Conservation (phyloP, 1,284 basidiomycete species). For the Moniliophthora roreri region DNA sequence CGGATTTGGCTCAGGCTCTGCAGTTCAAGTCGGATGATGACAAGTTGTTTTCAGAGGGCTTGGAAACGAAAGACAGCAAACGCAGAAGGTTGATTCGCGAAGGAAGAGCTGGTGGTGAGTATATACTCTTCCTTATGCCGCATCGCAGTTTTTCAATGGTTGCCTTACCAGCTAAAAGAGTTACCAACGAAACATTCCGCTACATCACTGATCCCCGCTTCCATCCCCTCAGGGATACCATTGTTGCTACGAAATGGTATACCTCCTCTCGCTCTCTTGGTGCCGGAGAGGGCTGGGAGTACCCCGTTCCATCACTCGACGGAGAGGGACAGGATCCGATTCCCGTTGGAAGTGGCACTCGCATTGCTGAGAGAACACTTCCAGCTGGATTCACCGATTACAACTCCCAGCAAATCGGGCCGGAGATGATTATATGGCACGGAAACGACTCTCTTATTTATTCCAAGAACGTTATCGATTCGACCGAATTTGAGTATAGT, state of each 20-base stretch:
- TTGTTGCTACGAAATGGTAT: constrained; percentile 76
- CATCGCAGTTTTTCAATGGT: not conserved
- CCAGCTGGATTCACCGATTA: constrained; percentile 66
- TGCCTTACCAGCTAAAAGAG: constrained; percentile 46
- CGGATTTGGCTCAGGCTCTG: constrained; percentile 35
- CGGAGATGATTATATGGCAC: constrained; percentile 67
- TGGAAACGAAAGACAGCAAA: constrained; percentile 49
- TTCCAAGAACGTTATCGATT: constrained; percentile 60
- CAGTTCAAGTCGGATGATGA: constrained; percentile 43
- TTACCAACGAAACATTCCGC: constrained; percentile 75
- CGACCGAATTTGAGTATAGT: constrained; percentile 52
- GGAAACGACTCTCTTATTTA: constrained; percentile 60
- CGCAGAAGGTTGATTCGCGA: constrained; percentile 53
- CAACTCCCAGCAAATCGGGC: constrained; percentile 67
- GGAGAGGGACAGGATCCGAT: constrained; percentile 26
- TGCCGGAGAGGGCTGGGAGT: constrained; percentile 74
- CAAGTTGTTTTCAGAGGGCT: constrained; percentile 46
- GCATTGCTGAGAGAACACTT: constrained; percentile 54
- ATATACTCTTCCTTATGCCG: not conserved
- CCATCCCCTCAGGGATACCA: constrained; percentile 58
- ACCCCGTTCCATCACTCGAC: constrained; percentile 41
- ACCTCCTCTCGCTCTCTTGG: constrained; percentile 62
- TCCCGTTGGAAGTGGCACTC: constrained; percentile 48
- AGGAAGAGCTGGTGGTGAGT: constrained; percentile 55
- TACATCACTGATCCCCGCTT: constrained; percentile 69